Conservation (phyloP, 768 basidiomycete species). For the Hortiboletus campestris region DNA sequence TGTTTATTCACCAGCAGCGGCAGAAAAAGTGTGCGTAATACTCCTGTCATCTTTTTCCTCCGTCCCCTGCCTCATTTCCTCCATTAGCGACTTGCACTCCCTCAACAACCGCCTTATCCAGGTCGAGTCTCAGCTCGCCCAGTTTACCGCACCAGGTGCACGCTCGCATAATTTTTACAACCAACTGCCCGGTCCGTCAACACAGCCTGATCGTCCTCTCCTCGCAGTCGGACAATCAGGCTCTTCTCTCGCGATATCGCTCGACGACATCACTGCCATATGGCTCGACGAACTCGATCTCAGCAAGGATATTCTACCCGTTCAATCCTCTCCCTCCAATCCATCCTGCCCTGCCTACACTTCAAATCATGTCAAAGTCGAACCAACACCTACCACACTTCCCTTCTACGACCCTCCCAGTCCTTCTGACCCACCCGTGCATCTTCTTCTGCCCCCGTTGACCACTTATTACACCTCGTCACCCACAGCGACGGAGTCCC, state of each 20-base stretch:
- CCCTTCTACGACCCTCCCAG: constrained; percentile 18
- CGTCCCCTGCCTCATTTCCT: neutral
- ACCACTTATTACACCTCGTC: constrained; percentile 21
- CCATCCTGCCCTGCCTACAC: constrained; percentile 16
- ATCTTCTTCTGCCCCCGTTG: constrained; percentile 20
- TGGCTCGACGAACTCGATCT: constrained; percentile 60
- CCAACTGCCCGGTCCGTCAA: constrained; percentile 11
- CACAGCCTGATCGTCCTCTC: constrained; percentile 28
- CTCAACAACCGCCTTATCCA: constrained; percentile 76
- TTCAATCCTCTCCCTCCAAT: constrained; percentile 14
- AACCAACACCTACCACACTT: constrained; percentile 30
- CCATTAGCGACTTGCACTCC: constrained; percentile 69
- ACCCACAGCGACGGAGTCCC: constrained; percentile 22
- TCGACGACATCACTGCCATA: constrained; percentile 56
- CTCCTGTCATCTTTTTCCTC: neutral
- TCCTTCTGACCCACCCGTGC: constrained; percentile 21
- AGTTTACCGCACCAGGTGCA: constrained; percentile 38
- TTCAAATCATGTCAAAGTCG: constrained; percentile 33
- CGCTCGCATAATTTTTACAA: constrained; percentile 21
- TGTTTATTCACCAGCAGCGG: constrained; percentile 76
- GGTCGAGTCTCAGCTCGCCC: constrained; percentile 60
- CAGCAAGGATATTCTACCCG: constrained; percentile 24
- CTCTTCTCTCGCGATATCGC: constrained; percentile 50
- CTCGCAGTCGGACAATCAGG: constrained; percentile 39
- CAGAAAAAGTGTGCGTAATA: constrained; percentile 73